Conservation (phyloP, 1,284 basidiomycete genomes). For the Ceratobasidium sp. region DNA sequence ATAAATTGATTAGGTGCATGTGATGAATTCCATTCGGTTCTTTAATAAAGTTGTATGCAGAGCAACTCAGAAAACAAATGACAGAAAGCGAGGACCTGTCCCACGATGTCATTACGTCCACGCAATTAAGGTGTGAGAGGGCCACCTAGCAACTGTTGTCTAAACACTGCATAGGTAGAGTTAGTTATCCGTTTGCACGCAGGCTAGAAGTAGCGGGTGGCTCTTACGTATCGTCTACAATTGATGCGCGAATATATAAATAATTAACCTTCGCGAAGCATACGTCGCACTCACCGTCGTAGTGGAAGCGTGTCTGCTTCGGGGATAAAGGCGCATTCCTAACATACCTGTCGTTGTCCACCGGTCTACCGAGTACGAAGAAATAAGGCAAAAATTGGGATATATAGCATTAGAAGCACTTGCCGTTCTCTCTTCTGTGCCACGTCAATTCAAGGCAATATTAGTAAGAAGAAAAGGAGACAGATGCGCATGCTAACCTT, state of each 20-base stretch:
- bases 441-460: constrained; percentile 8
- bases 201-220: neutral
- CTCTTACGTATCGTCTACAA: constrained; percentile 41
- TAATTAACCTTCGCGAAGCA: neutral
- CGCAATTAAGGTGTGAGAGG: neutral
- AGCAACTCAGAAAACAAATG: neutral
- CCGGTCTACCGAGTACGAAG: constrained; percentile 63
- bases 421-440: constrained; percentile 79
- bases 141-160: neutral
- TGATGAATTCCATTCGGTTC: too few relatives aligned
- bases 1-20: too few relatives aligned
- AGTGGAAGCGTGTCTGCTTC: constrained; percentile 87
- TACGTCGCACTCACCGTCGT: constrained; percentile 68
- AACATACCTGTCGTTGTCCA: constrained; percentile 85
- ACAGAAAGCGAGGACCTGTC: neutral
- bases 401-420: constrained; percentile 49
- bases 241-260: neutral
- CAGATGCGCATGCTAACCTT: constrained; percentile 66
- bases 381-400: constrained; percentile 36
- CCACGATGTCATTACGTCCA: neutral
- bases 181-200: constrained; percentile 8
- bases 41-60: neutral
- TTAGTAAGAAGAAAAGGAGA: constrained; percentile 44
- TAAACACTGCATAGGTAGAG: constrained; percentile 8
- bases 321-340: constrained; percentile 83